Conservation (phyloP, 805 yeast genomes). For the Candida montana region DNA sequence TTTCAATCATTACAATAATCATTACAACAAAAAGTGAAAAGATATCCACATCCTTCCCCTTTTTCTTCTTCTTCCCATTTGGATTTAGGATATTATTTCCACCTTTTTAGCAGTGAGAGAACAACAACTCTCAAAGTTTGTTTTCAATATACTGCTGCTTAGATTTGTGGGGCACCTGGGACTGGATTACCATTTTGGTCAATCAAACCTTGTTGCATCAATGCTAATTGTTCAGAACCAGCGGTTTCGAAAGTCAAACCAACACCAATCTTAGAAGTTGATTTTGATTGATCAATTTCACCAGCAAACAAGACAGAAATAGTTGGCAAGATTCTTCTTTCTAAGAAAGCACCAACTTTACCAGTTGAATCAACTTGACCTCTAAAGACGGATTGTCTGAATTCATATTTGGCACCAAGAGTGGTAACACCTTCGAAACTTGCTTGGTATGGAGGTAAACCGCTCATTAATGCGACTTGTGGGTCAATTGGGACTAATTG, state of each 20-base stretch:
- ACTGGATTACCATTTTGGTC: constrained; percentile 84
- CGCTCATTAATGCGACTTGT: constrained; percentile 63
- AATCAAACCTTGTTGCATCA: constrained; percentile 83
- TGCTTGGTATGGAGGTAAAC: constrained; percentile 78
- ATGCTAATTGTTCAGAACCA: constrained; percentile 86
- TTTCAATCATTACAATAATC: neutral
- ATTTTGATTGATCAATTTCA: constrained; percentile 83
- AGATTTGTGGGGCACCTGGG: constrained; percentile 67
- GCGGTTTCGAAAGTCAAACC: constrained; percentile 95
- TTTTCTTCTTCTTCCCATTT: no score
- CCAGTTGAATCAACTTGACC: constrained; percentile 92
- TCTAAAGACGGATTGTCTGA: constrained; percentile 92
- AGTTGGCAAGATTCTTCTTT: constrained; percentile 90
- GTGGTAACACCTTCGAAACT: constrained; percentile 89
- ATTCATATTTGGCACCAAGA: constrained; percentile 95
- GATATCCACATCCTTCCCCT: neutral
- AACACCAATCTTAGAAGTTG: constrained; percentile 78
- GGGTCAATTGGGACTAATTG: constrained; percentile 61
- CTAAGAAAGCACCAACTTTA: constrained; percentile 85
- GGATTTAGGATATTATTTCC: no score
- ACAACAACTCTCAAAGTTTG: neutral
- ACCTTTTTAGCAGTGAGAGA: no score
- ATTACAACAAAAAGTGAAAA: constrained; percentile 1
- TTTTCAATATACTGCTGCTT: constrained; percentile 14
- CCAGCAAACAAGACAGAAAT: constrained; percentile 84